A percentile compares a stretch with the other conserved stretches of the same genome.
Evolutionary conservation across 371 early-diverging fungal species (phyloP).

Genomic region (Mucor sp.): DNA sequence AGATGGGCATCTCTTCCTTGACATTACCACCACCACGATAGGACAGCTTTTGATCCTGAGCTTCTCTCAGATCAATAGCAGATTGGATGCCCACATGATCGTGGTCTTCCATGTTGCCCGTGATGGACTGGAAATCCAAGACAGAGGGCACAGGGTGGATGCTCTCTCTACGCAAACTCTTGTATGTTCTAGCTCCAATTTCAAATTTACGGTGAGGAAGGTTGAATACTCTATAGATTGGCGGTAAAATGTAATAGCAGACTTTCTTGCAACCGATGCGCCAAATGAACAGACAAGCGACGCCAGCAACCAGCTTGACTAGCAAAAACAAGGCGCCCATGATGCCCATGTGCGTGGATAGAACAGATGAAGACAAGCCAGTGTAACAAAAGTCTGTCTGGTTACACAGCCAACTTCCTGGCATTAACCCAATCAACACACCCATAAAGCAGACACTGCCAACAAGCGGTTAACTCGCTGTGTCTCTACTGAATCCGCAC

Average conservation of each 20-base stretch:
- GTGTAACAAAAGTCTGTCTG: conserved; percentile 39
- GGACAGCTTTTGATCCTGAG: conserved; percentile 39
- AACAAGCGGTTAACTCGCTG: background rate
- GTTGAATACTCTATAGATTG: conserved; percentile 64
- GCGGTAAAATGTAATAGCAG: conserved; percentile 60
- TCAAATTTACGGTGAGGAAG: conserved; percentile 62
- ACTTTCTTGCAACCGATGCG: conserved; percentile 62
- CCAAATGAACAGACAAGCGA: conserved; percentile 66
- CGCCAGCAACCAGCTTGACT: conserved; percentile 52
- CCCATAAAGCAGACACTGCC: conserved; percentile 71
- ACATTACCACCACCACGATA: conserved; percentile 38
- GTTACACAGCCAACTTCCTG: conserved; percentile 62
- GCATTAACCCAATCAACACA: conserved; percentile 66
- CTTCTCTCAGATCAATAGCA: conserved; percentile 59
- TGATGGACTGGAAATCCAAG: conserved; percentile 56
- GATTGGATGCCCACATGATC: conserved; percentile 60
- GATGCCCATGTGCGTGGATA: conserved; percentile 30
- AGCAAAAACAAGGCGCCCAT: conserved; percentile 39
- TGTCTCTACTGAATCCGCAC: too few species aligned
- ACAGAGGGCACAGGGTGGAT: conserved; percentile 69
- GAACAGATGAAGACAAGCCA: conserved; percentile 41
- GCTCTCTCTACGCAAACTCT: conserved; percentile 56
- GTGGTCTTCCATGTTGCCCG: conserved; percentile 46
- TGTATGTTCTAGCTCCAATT: conserved; percentile 62
- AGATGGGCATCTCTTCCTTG: conserved; percentile 12